These are phyloP conservation scores for Penicillium crustosum DNA, from an alignment of 2,329 filamentous ascomycete species.

Conservation along the genomic window DNA sequence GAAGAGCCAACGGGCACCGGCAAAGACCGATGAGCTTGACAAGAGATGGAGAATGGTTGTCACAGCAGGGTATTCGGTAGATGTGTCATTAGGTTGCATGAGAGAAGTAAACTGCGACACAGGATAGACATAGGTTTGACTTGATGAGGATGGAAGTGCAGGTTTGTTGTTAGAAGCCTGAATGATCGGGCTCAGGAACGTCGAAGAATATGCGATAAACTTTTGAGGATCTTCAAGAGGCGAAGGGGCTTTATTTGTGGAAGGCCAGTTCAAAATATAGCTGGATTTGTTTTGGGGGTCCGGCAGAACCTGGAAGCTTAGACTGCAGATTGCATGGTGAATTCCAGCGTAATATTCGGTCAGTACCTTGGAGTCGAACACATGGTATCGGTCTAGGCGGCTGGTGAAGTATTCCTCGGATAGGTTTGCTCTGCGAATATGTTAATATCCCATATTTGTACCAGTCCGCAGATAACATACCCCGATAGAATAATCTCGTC, in stretches of 20 bases:
- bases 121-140: conserved; percentile 77
- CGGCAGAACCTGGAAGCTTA: conserved; percentile 79
- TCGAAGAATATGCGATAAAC: conserved; percentile 70
- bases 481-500: conserved; percentile 94
- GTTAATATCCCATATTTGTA: conserved; percentile 1
- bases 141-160: conserved; percentile 34
- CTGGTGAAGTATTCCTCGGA: conserved; percentile 96
- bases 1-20: conserved; percentile 83
- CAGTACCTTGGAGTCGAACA: conserved; percentile 77
- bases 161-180: conserved; percentile 46
- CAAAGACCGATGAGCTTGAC: conserved; percentile 58
- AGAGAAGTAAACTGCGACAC: conserved; percentile 86
- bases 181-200: conserved; percentile 66
- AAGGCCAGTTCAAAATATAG: conserved; percentile 69
- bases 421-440: conserved; percentile 67
- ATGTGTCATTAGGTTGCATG: conserved; percentile 68
- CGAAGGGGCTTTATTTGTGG: conserved; percentile 69
- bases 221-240: conserved; percentile 68
- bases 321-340: conserved; percentile 71
- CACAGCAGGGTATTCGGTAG: conserved; percentile 84
- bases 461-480: conserved; percentile 44
- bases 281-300: conserved; percentile 43
- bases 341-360: conserved; percentile 80
- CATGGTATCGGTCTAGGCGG: conserved; percentile 88
- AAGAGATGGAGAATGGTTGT: conserved; percentile 71